Conservation (phyloP, 75 land plant genomes). For the Larix kaempferi region DNA sequence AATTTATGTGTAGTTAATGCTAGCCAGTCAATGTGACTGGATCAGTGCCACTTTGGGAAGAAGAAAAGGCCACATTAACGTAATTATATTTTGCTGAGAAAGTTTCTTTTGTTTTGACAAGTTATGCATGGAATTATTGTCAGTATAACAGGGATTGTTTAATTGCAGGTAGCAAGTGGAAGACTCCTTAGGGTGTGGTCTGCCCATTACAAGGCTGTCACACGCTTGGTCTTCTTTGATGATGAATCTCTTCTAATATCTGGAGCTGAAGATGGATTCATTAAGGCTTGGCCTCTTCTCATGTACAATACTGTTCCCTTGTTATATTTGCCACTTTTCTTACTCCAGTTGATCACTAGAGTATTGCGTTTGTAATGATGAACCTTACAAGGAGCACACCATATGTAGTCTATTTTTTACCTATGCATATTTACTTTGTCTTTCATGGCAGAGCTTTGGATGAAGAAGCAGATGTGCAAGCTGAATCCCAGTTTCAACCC, state of each 20-base stretch:
- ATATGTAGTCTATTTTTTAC: not conserved
- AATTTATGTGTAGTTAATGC: not conserved
- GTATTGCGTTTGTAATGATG: not conserved
- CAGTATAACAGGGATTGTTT: not conserved
- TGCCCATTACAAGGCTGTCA: constrained; percentile 76
- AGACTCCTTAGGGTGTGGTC: constrained; percentile 77
- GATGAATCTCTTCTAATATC: constrained; percentile 64
- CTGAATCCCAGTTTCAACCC: constrained; percentile 18
- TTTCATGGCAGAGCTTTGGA: constrained; percentile 8
- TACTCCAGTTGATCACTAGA: not conserved
- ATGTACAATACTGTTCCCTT: constrained; percentile 20
- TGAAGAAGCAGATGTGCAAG: constrained; percentile 12
- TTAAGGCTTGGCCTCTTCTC: constrained; percentile 52
- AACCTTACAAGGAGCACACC: not conserved
- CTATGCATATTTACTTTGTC: not conserved
- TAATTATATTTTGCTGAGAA: not conserved
- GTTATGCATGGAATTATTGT: not conserved
- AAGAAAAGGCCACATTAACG: too few species aligned
- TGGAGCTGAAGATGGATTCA: constrained; percentile 62
- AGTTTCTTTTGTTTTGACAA: not conserved
- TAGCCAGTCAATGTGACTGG: not conserved
- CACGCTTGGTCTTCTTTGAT: constrained; percentile 54
- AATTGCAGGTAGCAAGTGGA: constrained; percentile 67
- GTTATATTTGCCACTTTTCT: constrained; percentile 21
- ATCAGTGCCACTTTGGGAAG: not conserved